These are phyloP conservation scores for Phytophthora vignae DNA, from an alignment of 352 stramenopile genomes.

Conservation along the genomic window DNA sequence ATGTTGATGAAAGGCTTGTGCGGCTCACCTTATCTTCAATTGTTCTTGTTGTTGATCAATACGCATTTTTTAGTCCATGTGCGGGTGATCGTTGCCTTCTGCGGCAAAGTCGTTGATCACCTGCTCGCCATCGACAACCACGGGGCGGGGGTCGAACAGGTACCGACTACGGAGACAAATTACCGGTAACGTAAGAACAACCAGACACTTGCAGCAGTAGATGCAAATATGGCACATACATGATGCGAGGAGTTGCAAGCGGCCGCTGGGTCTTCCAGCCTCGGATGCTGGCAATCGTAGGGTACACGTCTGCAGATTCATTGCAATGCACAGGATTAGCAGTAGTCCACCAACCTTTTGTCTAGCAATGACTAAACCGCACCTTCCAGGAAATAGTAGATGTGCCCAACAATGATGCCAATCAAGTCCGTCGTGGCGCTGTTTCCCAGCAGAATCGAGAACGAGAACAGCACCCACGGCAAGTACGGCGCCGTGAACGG, in stretches of 20 bases:
- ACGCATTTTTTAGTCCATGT: constrained; percentile 60
- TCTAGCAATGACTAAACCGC: constrained; percentile 1
- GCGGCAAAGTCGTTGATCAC: constrained; percentile 70
- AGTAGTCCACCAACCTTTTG: background rate
- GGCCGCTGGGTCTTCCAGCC: constrained; percentile 94
- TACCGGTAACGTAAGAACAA: constrained; percentile 5
- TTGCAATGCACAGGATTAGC: constrained; percentile 19
- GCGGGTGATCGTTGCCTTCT: constrained; percentile 49
- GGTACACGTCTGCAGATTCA: constrained; percentile 94
- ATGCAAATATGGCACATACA: constrained; percentile 63
- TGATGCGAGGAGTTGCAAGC: constrained; percentile 91
- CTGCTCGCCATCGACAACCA: constrained; percentile 52
- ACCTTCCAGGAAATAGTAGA: constrained; percentile 99
- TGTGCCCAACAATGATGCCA: constrained; percentile 98
- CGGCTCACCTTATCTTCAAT: constrained; percentile 7
- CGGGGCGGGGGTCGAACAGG: constrained; percentile 62
- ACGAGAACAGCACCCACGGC: constrained; percentile 98
- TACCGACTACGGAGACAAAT: constrained; percentile 50
- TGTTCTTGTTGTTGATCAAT: constrained; percentile 21
- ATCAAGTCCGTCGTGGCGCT: constrained; percentile 97
- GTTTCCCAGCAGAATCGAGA: constrained; percentile 96
- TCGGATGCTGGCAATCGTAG: constrained; percentile 95
- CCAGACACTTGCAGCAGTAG: background rate
- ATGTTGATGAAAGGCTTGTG: constrained; percentile 6
- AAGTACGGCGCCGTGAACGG: constrained; percentile 98